Evolutionary conservation across 306 rosid genomes (phyloP).

Genomic region (Senna siamea): DNA sequence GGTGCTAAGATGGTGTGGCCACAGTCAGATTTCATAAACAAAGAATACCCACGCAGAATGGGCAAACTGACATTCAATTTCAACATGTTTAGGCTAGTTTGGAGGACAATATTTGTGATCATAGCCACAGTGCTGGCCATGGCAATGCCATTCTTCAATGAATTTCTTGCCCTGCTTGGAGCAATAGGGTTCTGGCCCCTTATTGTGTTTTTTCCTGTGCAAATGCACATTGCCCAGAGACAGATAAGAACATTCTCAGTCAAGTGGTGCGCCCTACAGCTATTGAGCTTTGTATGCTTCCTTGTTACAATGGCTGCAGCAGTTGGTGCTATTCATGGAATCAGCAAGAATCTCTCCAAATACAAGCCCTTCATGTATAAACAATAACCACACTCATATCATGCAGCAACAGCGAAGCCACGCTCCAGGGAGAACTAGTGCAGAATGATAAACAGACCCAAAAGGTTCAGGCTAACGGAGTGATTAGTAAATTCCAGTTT

Average conservation of each 20-base stretch:
- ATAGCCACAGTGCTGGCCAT: slow-evolving; percentile 48
- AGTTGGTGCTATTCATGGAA: slow-evolving; percentile 54
- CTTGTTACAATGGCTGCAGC: slow-evolving; percentile 56
- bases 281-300: slow-evolving; percentile 51
- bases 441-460: too few relatives aligned
- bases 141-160: slow-evolving; percentile 69
- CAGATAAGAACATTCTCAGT: slow-evolving; percentile 41
- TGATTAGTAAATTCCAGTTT: too few relatives aligned
- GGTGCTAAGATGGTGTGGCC: slow-evolving; percentile 63
- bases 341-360: slow-evolving; percentile 43
- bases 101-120: slow-evolving; percentile 67
- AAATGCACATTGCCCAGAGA: slow-evolving; percentile 69
- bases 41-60: slow-evolving; percentile 40
- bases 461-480: too few relatives aligned
- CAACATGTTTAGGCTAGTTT: slow-evolving; percentile 59
- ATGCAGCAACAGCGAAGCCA: too few relatives aligned
- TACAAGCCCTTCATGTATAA: slow-evolving; percentile 50
- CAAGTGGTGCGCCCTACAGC: slow-evolving; percentile 60
- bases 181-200: slow-evolving; percentile 69
- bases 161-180: slow-evolving; percentile 67
- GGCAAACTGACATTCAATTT: slow-evolving; percentile 25
- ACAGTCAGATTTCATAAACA: slow-evolving; percentile 50
- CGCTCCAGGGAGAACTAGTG: too few relatives aligned
- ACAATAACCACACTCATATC: slow-evolving; percentile 20
- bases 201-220: slow-evolving; percentile 64